phyloP scores from a whole-genome alignment of 495 filamentous ascomycete genomes.

The Aspergillus taichungensis region DNA sequence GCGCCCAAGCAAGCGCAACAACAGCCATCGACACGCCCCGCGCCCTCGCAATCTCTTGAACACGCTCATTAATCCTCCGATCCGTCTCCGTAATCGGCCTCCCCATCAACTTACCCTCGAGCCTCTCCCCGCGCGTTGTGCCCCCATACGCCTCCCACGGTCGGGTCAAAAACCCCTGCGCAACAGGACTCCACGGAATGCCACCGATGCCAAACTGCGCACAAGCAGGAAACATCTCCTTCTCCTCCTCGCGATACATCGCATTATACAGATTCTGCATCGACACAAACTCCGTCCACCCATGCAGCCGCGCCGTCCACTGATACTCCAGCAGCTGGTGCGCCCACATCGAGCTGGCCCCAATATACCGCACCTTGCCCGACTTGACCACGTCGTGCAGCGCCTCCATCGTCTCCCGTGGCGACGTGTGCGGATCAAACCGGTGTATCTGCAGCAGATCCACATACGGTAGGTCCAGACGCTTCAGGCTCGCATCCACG shows the following conservation, averaged over 20 bases:
- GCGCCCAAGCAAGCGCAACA: slow-evolving; percentile 57
- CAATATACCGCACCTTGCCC: slow-evolving; percentile 62
- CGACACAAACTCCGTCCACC: slow-evolving; percentile 65
- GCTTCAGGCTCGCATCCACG: slow-evolving; percentile 56
- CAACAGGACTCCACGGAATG: slow-evolving; percentile 47
- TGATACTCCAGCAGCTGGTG: slow-evolving; percentile 58
- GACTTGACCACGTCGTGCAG: slow-evolving; percentile 57
- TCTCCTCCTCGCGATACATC: slow-evolving; percentile 66
- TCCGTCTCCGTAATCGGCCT: slow-evolving; percentile 21
- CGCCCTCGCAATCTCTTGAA: slow-evolving; percentile 53
- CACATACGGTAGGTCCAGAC: slow-evolving; percentile 59
- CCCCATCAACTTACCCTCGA: slow-evolving; percentile 6
- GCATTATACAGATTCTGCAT: slow-evolving; percentile 75
- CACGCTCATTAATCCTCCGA: slow-evolving; percentile 42
- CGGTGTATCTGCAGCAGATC: slow-evolving; percentile 70
- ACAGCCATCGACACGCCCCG: slow-evolving; percentile 49
- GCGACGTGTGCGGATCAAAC: slow-evolving; percentile 39
- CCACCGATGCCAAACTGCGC: slow-evolving; percentile 55
- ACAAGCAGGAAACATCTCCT: slow-evolving; percentile 67
- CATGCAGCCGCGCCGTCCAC: slow-evolving; percentile 51
- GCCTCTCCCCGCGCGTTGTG: slow-evolving; percentile 11
- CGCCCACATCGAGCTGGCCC: slow-evolving; percentile 58
- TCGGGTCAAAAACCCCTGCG: slow-evolving; percentile 32
- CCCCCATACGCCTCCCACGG: slow-evolving; percentile 11
- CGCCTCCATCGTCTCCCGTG: slow-evolving; percentile 67